phyloP scores from a whole-genome alignment of 805 yeast species.

The Spencermartinsiella europaea region DNA sequence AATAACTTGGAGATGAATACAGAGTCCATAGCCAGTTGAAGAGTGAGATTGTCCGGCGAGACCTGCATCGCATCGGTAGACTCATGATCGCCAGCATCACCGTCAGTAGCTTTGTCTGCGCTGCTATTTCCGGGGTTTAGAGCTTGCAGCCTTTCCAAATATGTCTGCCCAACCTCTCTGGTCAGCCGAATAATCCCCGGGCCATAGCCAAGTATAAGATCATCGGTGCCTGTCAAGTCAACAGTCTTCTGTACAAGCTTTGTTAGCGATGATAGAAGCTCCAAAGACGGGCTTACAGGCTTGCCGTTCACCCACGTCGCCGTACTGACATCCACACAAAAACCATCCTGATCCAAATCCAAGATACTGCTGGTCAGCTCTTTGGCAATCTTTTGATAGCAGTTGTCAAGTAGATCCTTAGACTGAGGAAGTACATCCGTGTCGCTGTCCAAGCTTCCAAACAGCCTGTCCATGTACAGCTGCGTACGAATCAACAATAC shows the following conservation, averaged over 20 bases:
- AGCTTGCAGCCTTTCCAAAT: no score
- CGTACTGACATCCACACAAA: not conserved
- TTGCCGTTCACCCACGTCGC: not conserved
- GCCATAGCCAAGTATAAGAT: not conserved
- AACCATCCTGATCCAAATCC: not conserved
- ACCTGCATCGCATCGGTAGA: no score
- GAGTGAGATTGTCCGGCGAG: no score
- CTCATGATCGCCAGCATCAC: no score
- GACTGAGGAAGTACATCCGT: not conserved
- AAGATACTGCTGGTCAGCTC: not conserved
- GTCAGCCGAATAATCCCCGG: not conserved
- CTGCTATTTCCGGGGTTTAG: no score
- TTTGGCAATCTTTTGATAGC: not conserved
- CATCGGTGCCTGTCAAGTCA: not conserved
- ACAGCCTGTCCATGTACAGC: not conserved
- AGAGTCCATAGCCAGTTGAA: not conserved
- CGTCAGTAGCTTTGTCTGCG: no score
- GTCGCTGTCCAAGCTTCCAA: not conserved
- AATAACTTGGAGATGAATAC: not conserved
- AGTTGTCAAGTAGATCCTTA: not conserved
- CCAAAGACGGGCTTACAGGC: not conserved
- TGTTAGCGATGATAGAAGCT: not conserved
- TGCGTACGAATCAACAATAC: not conserved
- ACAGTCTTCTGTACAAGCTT: not conserved
- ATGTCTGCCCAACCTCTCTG: not conserved